A percentile compares a stretch with the other conserved stretches of the same genome.
These are phyloP conservation scores for Acer negundo DNA, from an alignment of 345 rosid genomes.

Conservation along the genomic window DNA sequence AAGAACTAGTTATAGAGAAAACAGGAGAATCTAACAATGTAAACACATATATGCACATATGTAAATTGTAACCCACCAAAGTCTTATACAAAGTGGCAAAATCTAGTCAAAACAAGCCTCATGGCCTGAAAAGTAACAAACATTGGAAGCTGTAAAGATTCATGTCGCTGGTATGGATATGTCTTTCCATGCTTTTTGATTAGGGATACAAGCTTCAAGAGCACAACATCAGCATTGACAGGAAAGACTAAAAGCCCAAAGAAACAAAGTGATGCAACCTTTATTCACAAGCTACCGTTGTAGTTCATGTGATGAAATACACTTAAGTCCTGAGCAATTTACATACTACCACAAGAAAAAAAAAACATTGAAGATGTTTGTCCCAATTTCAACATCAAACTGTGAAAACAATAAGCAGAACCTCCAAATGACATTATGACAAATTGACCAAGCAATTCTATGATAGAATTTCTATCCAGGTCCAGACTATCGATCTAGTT, in stretches of 20 bases:
- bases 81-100: neutral
- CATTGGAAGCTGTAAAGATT: neutral
- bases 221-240: neutral
- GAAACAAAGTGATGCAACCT: neutral
- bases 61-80: neutral
- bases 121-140: neutral
- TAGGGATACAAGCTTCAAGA: neutral
- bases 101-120: neutral
- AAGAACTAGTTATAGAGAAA: neutral
- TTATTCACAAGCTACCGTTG: neutral
- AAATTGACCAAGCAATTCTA: neutral
- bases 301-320: neutral
- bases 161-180: neutral
- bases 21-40: neutral
- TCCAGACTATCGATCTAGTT: neutral
- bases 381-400: neutral
- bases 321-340: neutral
- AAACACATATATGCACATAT: neutral
- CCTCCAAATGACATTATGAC: neutral
- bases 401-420: neutral
- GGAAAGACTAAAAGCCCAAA: neutral
- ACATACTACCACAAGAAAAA: neutral
- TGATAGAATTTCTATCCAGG: too few relatives aligned
- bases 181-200: neutral
- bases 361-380: neutral